Evolutionary conservation across 345 rosid species (phyloP), one percentile per base, ranked within the genome.

Genomic region (Euphorbia lathyris): DNA sequence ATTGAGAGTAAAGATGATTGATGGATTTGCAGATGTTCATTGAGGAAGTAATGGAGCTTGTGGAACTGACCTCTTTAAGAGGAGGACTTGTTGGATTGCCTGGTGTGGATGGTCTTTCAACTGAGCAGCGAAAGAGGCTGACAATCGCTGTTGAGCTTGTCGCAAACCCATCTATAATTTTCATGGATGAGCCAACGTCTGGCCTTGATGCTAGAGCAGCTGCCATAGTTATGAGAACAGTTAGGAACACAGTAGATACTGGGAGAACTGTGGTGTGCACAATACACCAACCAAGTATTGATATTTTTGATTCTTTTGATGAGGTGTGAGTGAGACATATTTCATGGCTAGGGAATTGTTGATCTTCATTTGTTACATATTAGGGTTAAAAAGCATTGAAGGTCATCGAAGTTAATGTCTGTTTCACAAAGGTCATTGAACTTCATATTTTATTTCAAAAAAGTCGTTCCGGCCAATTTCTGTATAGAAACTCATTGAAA

Each of bases 1-100:
- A 8, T 51, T 50, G 30, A 62, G 4, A 25, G 67, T 45, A 22
- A 67, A 22, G 76, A n/a, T 25, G 19, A 69, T 32, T 55, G 27
- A 38, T 73, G 63, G 42, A 52, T 67, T n/a, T 58, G 69, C 85
- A 86, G 90, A 74, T 86, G 86, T 88, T 68, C 50, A 53, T 74
- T 19, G 91, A 92, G 72, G 90, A 92, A 84, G 92, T 92, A 25
- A 90, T 92, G 94, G 92, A 88, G 74, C 92, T 92, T 27, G 92
- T 92, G 74, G 97, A 90, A 69, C 76, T 92, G 57, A 83, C 78
- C 1, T 76, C 86, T 0, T 65, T 88, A 68, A 82, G 86, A 79
- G 69, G 85, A 26, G 87, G 92, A 29, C 71, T 84, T 17, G 93
- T 92, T 20, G 98, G 98, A 32, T 77, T 92, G 74, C 93, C 98